Conservation (phyloP, 192 early-diverging fungal species). For the Phlyctochytrium arcticum region DNA sequence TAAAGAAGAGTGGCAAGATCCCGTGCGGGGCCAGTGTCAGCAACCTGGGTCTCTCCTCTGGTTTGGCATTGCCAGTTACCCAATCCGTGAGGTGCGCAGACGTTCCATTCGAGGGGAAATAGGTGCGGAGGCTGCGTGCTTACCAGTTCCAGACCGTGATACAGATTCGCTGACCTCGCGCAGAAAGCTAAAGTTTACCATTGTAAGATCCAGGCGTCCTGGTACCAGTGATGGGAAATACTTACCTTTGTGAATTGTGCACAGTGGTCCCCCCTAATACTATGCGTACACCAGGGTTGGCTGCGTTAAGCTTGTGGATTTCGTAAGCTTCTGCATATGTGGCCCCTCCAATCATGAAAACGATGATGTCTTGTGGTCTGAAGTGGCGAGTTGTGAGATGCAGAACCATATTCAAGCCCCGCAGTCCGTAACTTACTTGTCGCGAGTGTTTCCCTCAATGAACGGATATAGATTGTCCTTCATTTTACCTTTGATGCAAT, state of each 20-base stretch:
- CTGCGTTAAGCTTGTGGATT: constrained; percentile 78
- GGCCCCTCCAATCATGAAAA: constrained; percentile 94
- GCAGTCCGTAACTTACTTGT: constrained; percentile 40
- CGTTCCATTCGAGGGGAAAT: constrained; percentile 1
- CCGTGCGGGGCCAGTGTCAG: no score
- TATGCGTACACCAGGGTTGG: constrained; percentile 64
- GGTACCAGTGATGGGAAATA: no score
- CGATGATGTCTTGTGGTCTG: constrained; percentile 90
- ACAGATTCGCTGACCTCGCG: constrained; percentile 40
- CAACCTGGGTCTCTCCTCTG: no score
- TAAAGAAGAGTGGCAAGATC: no score
- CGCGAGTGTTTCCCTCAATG: constrained; percentile 55
- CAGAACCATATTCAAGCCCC: background rate
- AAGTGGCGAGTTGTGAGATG: background rate
- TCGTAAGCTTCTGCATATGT: constrained; percentile 91
- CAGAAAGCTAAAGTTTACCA: constrained; percentile 33
- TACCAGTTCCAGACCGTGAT: constrained; percentile 17
- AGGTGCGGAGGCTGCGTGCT: background rate
- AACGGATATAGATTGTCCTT: constrained; percentile 77
- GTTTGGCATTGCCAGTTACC: no score
- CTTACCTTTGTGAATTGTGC: constrained; percentile 73
- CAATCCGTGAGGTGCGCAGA: background rate
- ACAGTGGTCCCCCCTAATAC: constrained; percentile 91
- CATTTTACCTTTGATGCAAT: constrained; percentile 74
- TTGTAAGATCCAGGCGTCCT: background rate